phyloP scores from a whole-genome alignment of 2,329 filamentous ascomycete genomes.

The Pseudogymnoascus sp. region DNA sequence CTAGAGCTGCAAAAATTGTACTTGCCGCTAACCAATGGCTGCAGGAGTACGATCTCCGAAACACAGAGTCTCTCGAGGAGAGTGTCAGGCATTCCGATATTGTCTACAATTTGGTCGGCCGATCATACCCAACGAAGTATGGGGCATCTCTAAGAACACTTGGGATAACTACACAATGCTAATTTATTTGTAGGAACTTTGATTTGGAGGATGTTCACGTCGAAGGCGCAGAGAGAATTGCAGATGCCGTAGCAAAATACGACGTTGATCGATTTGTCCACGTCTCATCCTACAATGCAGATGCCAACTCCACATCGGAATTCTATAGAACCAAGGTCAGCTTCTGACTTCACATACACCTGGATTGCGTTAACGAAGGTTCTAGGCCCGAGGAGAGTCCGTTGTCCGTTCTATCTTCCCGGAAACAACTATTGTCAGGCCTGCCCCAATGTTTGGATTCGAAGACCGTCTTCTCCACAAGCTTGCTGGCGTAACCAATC shows the following conservation, averaged over 20 bases:
- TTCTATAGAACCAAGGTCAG: conserved; percentile 83
- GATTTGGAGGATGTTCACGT: conserved; percentile 86
- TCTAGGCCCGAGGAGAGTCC: conserved; percentile 67
- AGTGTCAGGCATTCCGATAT: conserved; percentile 95
- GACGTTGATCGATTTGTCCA: conserved; percentile 96
- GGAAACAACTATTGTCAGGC: conserved; percentile 92
- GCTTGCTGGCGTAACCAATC: conserved; percentile 70
- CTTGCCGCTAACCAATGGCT: conserved; percentile 3
- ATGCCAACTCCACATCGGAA: conserved; percentile 70
- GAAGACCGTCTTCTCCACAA: conserved; percentile 87
- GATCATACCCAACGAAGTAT: conserved; percentile 93
- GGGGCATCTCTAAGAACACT: conserved; percentile 22
- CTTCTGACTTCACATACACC: conserved; percentile 10
- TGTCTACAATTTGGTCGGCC: conserved; percentile 92
- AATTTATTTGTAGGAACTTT: conserved; percentile 66
- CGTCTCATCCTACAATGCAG: conserved; percentile 88
- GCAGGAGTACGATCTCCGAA: conserved; percentile 88
- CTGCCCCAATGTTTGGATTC: conserved; percentile 87
- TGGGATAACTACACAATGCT: conserved; percentile 21
- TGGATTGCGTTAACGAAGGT: conserved; percentile 15
- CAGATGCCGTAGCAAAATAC: conserved; percentile 92
- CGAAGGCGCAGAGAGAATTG: conserved; percentile 86
- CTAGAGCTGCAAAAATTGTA: neutral
- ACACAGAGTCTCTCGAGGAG: conserved; percentile 92
- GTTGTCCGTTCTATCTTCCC: conserved; percentile 85